Percentiles rank a stretch among this genome's conserved stretches.
phyloP scores from a whole-genome alignment of 208 protist species.

The Herpetomonas tarakana region DNA sequence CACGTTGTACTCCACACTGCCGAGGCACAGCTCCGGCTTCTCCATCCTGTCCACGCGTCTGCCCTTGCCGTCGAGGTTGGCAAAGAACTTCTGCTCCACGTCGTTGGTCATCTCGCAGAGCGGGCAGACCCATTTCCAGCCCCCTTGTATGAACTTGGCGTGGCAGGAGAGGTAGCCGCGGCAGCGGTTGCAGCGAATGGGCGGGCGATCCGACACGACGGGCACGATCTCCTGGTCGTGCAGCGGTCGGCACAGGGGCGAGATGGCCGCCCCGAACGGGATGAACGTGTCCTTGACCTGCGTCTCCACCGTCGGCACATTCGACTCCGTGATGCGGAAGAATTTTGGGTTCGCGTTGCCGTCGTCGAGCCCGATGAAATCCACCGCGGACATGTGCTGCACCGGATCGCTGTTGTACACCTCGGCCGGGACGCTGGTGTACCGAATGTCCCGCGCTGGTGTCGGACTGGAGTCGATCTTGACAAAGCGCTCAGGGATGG shows the following conservation, averaged over 20 bases:
- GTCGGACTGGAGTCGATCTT: constrained; percentile 53
- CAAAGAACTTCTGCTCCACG: constrained; percentile 75
- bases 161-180: constrained; percentile 91
- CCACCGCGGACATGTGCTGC: constrained; percentile 60
- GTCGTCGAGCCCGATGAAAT: constrained; percentile 85
- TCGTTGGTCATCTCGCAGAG: constrained; percentile 84
- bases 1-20: constrained; percentile 90
- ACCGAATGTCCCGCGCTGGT: constrained; percentile 47
- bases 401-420: constrained; percentile 49
- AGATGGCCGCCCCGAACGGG: constrained; percentile 80
- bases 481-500: constrained; percentile 34
- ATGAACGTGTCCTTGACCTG: constrained; percentile 71
- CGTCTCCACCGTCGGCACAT: constrained; percentile 44
- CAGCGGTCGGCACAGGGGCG: constrained; percentile 76
- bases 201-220: constrained; percentile 55
- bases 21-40: constrained; percentile 62
- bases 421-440: constrained; percentile 22
- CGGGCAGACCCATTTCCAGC: constrained; percentile 85
- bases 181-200: constrained; percentile 93
- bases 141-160: constrained; percentile 82
- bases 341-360: constrained; percentile 90
- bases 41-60: constrained; percentile 51
- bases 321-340: constrained; percentile 75
- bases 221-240: constrained; percentile 65
- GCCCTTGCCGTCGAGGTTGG: constrained; percentile 80